Evolutionary conservation across 2,329 filamentous ascomycete genomes (phyloP).

Genomic region (Scortechinia acanthostroma): DNA sequence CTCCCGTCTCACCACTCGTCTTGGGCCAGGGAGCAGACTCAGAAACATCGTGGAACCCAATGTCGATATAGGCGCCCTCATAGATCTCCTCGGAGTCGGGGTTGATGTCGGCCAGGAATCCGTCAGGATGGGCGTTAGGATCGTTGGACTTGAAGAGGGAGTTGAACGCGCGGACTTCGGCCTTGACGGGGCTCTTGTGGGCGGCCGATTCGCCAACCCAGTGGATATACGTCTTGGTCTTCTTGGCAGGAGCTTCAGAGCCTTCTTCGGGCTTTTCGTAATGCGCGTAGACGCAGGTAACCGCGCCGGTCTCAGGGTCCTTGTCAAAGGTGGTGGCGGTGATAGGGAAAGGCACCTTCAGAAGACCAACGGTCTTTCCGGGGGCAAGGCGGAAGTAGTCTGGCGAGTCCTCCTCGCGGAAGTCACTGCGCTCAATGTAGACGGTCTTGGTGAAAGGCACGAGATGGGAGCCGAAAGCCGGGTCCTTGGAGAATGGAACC

Average conservation of each 20-base stretch:
- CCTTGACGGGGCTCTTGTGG: constrained; percentile 10
- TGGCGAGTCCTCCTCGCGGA: constrained; percentile 56
- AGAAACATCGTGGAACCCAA: constrained; percentile 47
- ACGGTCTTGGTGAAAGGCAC: constrained; percentile 51
- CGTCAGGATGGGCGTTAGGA: constrained; percentile 47
- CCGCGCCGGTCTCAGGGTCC: constrained; percentile 38
- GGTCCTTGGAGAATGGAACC: neutral
- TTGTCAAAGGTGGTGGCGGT: constrained; percentile 56
- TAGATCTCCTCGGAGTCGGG: constrained; percentile 51
- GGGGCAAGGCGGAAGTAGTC: constrained; percentile 69
- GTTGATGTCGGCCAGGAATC: constrained; percentile 56
- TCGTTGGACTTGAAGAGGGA: constrained; percentile 57
- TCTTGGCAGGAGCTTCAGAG: constrained; percentile 13
- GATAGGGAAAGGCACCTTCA: constrained; percentile 59
- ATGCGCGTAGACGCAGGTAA: constrained; percentile 15
- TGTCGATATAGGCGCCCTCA: constrained; percentile 50
- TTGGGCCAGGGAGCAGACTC: constrained; percentile 48
- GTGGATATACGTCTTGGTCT: constrained; percentile 8
- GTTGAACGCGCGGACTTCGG: constrained; percentile 50
- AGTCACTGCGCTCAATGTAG: constrained; percentile 66
- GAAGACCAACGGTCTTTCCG: constrained; percentile 59
- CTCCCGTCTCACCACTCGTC: constrained; percentile 34
- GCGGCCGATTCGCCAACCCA: neutral
- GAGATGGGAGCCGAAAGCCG: constrained; percentile 10
- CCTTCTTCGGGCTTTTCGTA: constrained; percentile 3